A percentile compares a stretch with the other conserved stretches of the same genome.
Conservation (phyloP, 176 grass and related monocot genomes). For the Lolium perenne region DNA sequence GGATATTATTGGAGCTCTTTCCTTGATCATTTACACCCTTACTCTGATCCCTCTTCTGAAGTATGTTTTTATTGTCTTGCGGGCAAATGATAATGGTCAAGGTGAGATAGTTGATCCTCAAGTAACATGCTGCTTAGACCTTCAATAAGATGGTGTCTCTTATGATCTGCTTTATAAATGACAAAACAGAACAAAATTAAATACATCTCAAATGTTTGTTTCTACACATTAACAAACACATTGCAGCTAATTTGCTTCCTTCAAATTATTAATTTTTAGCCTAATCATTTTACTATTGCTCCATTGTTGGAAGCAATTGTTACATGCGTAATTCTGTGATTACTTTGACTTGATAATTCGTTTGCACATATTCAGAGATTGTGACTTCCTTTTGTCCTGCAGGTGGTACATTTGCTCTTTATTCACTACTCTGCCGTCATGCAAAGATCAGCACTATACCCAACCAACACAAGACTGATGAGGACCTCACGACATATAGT, state of each 20-base stretch:
- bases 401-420: constrained; percentile 99
- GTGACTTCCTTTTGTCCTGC: constrained; percentile 23
- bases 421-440: constrained; percentile 93
- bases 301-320: constrained; percentile 2
- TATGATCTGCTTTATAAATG: constrained; percentile 20
- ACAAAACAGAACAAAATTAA: not conserved
- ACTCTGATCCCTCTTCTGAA: constrained; percentile 92
- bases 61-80: constrained; percentile 91
- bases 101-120: constrained; percentile 51
- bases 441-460: constrained; percentile 98
- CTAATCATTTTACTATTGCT: constrained; percentile 18
- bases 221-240: constrained; percentile 5
- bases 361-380: not conserved
- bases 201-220: not conserved
- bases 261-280: constrained; percentile 3
- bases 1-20: constrained; percentile 97
- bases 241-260: not conserved
- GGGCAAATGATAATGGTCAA: constrained; percentile 97
- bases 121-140: not conserved
- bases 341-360: constrained; percentile 29
- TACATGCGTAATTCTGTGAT: not conserved
- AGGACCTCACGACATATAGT: constrained; percentile 94
- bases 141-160: constrained; percentile 14
- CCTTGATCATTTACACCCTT: constrained; percentile 97
- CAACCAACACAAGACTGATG: constrained; percentile 95